Percentiles rank a stretch among this genome's conserved stretches.
Evolutionary conservation across 768 basidiomycete genomes (phyloP).

Genomic region (Russula earlei): DNA sequence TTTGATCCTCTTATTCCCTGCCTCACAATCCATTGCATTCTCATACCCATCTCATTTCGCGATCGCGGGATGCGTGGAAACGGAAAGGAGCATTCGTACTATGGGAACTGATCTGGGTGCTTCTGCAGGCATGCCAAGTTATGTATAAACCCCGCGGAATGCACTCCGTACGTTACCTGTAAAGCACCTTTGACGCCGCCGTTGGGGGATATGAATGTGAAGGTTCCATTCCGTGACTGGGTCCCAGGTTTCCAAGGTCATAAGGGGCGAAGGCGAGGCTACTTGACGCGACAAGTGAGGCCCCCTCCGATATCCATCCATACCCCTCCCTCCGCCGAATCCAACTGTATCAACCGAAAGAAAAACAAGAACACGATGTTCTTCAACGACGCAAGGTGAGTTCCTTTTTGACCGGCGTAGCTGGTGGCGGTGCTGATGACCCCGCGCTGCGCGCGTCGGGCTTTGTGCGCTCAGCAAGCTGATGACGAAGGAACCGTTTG

Average conservation of each 20-base stretch:
- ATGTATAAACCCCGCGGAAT: conserved; percentile 1
- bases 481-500: no score
- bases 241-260: neutral
- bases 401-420: neutral
- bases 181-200: neutral
- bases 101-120: no score
- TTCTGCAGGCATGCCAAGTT: neutral
- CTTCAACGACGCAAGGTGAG: conserved; percentile 3
- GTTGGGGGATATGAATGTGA: neutral
- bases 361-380: neutral
- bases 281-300: neutral
- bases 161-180: neutral
- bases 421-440: neutral
- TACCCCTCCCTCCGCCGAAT: neutral
- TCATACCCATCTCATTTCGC: no score
- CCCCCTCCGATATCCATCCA: neutral
- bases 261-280: neutral
- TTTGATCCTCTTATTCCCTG: no score
- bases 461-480: neutral
- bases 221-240: neutral
- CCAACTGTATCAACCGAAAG: neutral
- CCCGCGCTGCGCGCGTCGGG: neutral
- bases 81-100: no score
- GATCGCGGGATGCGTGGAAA: no score
- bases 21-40: no score